phyloP scores from a whole-genome alignment of 805 yeast genomes.

The Starmerella apis region DNA sequence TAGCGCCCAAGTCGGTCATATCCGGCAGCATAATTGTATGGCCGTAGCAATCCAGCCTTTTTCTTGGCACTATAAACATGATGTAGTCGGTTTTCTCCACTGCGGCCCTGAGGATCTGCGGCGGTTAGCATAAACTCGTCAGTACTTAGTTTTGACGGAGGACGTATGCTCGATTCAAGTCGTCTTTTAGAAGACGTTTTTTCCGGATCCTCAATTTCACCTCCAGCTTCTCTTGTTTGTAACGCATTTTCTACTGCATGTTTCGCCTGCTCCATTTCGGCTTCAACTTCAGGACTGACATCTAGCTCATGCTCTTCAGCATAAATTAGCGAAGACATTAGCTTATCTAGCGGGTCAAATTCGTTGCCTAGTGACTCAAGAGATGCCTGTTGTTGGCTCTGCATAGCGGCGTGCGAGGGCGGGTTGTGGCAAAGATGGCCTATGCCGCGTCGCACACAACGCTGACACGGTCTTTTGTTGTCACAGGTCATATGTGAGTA shows the following conservation, averaged over 20 bases:
- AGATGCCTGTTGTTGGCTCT: conserved; percentile 2
- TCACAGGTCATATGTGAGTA: conserved; percentile 7
- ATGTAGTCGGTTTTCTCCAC: conserved; percentile 4
- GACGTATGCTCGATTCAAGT: background rate
- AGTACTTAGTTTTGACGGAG: background rate
- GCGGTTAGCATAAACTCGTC: conserved; percentile 7
- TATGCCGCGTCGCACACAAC: background rate
- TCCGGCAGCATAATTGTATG: conserved; percentile 5
- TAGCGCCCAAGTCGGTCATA: conserved; percentile 4
- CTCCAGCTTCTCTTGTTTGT: background rate
- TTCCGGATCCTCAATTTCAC: background rate
- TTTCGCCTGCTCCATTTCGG: conserved; percentile 2
- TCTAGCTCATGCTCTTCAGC: conserved; percentile 4
- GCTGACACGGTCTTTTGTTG: background rate
- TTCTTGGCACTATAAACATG: conserved; percentile 2
- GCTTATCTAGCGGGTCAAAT: conserved; percentile 1
- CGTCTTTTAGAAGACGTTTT: background rate
- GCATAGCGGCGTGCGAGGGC: conserved; percentile 7
- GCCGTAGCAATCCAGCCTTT: conserved; percentile 1
- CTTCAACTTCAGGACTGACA: background rate
- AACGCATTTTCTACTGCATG: background rate
- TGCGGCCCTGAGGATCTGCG: conserved; percentile 7
- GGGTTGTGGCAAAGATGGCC: conserved; percentile 7
- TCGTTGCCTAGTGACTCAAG: conserved; percentile 1
- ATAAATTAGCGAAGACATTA: conserved; percentile 2